Evolutionary conservation across 371 early-diverging fungal species (phyloP), one percentile per base, ranked within the genome.

Genomic region (Fennellomyces sp.): DNA sequence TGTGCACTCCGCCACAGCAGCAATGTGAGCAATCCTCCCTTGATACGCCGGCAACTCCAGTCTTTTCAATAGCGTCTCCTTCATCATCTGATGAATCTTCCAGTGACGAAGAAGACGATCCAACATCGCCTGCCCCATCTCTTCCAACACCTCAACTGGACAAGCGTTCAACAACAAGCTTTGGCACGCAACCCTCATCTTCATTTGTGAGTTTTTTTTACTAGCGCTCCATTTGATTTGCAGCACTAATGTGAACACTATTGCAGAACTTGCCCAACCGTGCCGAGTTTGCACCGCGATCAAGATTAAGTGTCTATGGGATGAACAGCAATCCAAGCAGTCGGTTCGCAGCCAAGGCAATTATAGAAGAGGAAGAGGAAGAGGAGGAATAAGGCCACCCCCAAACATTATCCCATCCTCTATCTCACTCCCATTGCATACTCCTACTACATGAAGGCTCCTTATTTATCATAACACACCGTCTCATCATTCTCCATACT

Each of bases 291-390:
- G 56, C 52, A 21, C 73, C 78, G 26, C 57, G 78, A 38, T 70
- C 78, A 1, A 57, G 75, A 48, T 48, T 78, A 26, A 73, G 66
- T 58, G 57, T 66, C 15, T 75, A 78, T 39, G 69, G 73, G 38
- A 66, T 74, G 68, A 70, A 68, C 36, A 67, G 68, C 35, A 30
- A 53, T 38, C 61, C 79, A 75, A 54, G 76, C 74, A 38, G 49
- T 52, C 25, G 81, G 17, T 64, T 89, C 85, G 31, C 66, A 33
- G 50, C 66, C 28, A 63, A 94, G 86, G 66, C 89, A 80, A 63
- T 74, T 64, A 69, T 82, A 77, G 72, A 94, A 87, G 49, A 92
- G 41, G 54, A 88, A 47, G 74, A 95, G 86, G 76, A 90, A 73
- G 64, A 95, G 66, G 5, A 54, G 21, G n/a, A 23, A 23, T 38